phyloP scores from a whole-genome alignment of 2,329 filamentous ascomycete genomes.

The Paraconiothyrium sp. region DNA sequence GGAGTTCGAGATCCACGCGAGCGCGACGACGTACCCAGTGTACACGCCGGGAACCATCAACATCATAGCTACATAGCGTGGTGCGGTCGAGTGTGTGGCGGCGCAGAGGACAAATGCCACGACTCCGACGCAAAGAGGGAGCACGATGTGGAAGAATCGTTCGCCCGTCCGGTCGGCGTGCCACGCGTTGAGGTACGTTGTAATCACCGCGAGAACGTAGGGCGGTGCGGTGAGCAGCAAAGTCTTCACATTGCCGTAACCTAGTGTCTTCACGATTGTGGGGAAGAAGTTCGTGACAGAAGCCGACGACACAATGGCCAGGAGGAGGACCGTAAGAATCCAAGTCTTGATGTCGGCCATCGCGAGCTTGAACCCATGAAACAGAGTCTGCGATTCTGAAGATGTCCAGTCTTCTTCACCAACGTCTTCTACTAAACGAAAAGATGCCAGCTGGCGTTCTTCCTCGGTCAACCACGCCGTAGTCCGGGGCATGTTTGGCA shows the following conservation, averaged over 20 bases:
- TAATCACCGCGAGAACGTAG: conserved; percentile 64
- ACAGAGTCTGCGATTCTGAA: conserved; percentile 48
- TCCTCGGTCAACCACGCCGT: conserved; percentile 51
- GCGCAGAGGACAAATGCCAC: conserved; percentile 74
- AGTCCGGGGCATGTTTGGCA: conserved; percentile 72
- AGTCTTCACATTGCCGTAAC: conserved; percentile 64
- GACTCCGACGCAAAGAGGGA: conserved; percentile 70
- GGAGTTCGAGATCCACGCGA: conserved; percentile 80
- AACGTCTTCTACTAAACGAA: conserved; percentile 50
- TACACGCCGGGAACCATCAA: conserved; percentile 73
- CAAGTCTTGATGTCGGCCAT: conserved; percentile 52
- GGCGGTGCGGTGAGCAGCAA: conserved; percentile 57
- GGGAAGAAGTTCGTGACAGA: conserved; percentile 66
- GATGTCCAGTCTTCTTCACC: conserved; percentile 53
- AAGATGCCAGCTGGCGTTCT: conserved; percentile 51
- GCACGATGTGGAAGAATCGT: conserved; percentile 72
- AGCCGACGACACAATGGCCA: conserved; percentile 52
- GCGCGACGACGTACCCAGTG: conserved; percentile 67
- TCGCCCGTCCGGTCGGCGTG: conserved; percentile 77
- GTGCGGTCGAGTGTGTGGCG: conserved; percentile 66
- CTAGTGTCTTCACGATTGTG: conserved; percentile 68
- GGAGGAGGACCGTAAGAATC: conserved; percentile 50
- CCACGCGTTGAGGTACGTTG: conserved; percentile 71
- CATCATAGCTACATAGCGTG: conserved; percentile 77
- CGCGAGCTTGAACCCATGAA: conserved; percentile 53